Conservation (phyloP, 2,329 filamentous ascomycete genomes). For the Microdochium trichocladiopsis region DNA sequence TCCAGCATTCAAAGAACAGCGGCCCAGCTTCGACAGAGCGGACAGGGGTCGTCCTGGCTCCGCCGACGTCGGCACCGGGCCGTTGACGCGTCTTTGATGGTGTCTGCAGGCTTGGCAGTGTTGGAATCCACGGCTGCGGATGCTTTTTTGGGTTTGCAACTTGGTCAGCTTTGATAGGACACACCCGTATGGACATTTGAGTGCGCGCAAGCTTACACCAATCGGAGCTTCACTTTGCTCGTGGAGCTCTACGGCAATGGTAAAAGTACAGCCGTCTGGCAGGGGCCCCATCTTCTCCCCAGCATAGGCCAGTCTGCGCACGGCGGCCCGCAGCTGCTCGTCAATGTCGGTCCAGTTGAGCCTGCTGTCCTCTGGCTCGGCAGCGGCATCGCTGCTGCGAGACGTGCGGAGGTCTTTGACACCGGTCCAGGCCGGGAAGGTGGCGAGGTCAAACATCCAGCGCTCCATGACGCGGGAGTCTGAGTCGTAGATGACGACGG, state of each 20-base stretch:
- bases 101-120: slow-evolving; percentile 38
- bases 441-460: slow-evolving; percentile 52
- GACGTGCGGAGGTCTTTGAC: slow-evolving; percentile 2
- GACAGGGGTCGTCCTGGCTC: slow-evolving; percentile 38
- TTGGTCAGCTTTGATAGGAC: too few relatives aligned
- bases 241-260: slow-evolving; percentile 66
- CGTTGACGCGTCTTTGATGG: slow-evolving; percentile 20
- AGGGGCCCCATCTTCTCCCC: slow-evolving; percentile 49
- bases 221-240: slow-evolving; percentile 53
- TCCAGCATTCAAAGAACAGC: slow-evolving; percentile 59
- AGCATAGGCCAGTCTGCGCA: slow-evolving; percentile 55
- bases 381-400: slow-evolving; percentile 3
- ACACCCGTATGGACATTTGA: too few relatives aligned
- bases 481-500: slow-evolving; percentile 36
- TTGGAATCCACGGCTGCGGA: slow-evolving; percentile 55
- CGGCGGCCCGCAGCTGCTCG: slow-evolving; percentile 63
- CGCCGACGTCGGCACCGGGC: slow-evolving; percentile 25
- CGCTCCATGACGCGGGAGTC: slow-evolving; percentile 44
- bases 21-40: slow-evolving; percentile 49
- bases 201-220: slow-evolving; percentile 44
- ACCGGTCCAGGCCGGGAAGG: slow-evolving; percentile 38
- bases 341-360: slow-evolving; percentile 56
- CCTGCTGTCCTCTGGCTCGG: slow-evolving; percentile 5
- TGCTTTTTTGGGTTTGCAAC: too few relatives aligned
- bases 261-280: slow-evolving; percentile 64